phyloP scores from a whole-genome alignment of 257 asterid genomes.

The Solanum okadae region DNA sequence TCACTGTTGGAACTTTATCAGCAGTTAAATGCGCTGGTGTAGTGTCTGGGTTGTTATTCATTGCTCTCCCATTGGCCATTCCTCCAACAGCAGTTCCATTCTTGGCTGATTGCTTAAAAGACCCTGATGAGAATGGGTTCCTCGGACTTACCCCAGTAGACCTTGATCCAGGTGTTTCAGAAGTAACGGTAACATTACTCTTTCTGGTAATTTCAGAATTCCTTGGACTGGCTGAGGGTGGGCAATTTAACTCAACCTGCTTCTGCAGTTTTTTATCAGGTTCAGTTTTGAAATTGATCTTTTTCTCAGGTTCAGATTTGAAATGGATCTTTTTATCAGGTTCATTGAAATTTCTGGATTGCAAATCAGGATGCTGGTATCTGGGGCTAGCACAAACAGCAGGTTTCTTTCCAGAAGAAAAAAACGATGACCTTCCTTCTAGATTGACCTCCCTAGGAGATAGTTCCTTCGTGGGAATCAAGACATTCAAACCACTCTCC shows the following conservation, averaged over 20 bases:
- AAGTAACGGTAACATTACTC: slow-evolving; percentile 28
- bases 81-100: slow-evolving; percentile 33
- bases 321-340: slow-evolving; percentile 29
- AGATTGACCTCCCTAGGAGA: slow-evolving; percentile 28
- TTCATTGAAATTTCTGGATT: slow-evolving; percentile 31
- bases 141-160: slow-evolving; percentile 31
- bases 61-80: slow-evolving; percentile 33
- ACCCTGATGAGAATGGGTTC: slow-evolving; percentile 36
- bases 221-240: slow-evolving; percentile 29
- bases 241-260: slow-evolving; percentile 51
- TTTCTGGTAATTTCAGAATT: slow-evolving; percentile 21
- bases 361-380: slow-evolving; percentile 41
- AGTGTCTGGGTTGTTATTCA: slow-evolving; percentile 19
- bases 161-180: slow-evolving; percentile 37
- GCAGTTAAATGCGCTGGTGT: slow-evolving; percentile 16
- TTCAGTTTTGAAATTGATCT: slow-evolving; percentile 15
- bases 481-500: slow-evolving; percentile 16
- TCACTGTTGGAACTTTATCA: slow-evolving; percentile 5
- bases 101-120: slow-evolving; percentile 38
- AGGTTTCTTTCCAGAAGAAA: slow-evolving; percentile 31
- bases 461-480: slow-evolving; percentile 19
- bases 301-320: background rate
- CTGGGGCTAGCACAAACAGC: slow-evolving; percentile 19
- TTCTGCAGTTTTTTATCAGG: slow-evolving; percentile 36
- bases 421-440: slow-evolving; percentile 39